These are phyloP conservation scores for Claviceps quebecensis DNA, from an alignment of 2,329 filamentous ascomycete species.

Conservation along the genomic window DNA sequence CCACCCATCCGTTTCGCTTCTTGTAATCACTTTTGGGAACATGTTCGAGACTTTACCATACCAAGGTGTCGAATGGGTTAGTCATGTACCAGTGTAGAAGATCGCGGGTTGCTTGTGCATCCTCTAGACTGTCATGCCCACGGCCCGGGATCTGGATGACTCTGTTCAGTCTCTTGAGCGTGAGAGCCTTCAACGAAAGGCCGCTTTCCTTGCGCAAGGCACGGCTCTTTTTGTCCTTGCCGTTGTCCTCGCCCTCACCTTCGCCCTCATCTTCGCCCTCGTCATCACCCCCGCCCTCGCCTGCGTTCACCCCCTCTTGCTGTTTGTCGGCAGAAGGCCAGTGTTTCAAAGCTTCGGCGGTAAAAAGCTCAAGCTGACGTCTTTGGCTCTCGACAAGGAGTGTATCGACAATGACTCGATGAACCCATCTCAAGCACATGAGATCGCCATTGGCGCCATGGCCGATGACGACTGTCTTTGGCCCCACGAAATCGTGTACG, in stretches of 20 bases:
- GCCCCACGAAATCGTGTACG: conserved; percentile 29
- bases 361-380: conserved; percentile 2
- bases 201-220: conserved; percentile 6
- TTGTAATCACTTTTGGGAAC: not conserved
- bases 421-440: conserved; percentile 32
- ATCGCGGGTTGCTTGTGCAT: conserved; percentile 29
- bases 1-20: not conserved
- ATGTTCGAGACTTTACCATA: not conserved
- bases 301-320: conserved; percentile 2
- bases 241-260: not conserved
- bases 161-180: conserved; percentile 21
- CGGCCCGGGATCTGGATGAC: conserved; percentile 22
- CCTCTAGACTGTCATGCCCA: conserved; percentile 30
- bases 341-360: not conserved
- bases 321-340: conserved; percentile 3
- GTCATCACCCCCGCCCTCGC: not conserved
- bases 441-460: conserved; percentile 31
- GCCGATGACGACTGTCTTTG: conserved; percentile 32
- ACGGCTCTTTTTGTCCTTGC: not conserved
- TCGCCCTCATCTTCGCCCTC: conserved; percentile 2
- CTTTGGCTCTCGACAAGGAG: conserved; percentile 18
- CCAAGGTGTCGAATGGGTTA: not conserved
- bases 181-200: conserved; percentile 26
- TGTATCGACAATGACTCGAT: conserved; percentile 31
- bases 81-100: conserved; percentile 24